phyloP scores from a whole-genome alignment of 768 basidiomycete genomes.

The Tylopilus rubrobrunneus region DNA sequence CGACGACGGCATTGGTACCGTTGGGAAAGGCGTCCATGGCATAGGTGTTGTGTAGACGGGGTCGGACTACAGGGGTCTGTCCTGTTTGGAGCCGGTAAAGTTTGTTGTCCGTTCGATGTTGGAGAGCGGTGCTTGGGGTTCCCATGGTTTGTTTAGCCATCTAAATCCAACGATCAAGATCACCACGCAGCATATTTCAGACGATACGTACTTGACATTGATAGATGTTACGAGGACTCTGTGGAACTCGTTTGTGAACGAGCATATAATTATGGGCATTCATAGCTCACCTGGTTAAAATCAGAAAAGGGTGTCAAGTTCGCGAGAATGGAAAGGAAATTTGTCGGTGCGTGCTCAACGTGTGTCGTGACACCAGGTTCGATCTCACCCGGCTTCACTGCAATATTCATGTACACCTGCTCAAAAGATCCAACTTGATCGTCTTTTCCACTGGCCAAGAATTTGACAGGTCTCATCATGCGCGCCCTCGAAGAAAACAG shows the following conservation, averaged over 20 bases:
- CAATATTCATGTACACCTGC: slow-evolving; percentile 99
- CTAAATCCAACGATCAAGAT: slow-evolving; percentile 38
- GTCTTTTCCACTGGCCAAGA: slow-evolving; percentile 75
- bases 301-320: slow-evolving; percentile 99
- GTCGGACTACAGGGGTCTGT: slow-evolving; percentile 93
- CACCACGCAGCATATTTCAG: background rate
- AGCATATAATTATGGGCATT: background rate
- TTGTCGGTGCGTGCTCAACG: slow-evolving; percentile 91
- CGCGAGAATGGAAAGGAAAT: slow-evolving; percentile 93
- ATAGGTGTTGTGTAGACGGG: slow-evolving; percentile 86
- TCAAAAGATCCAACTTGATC: slow-evolving; percentile 97
- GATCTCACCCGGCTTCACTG: slow-evolving; percentile 85
- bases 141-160: slow-evolving; percentile 99
- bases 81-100: slow-evolving; percentile 94
- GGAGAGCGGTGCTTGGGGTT: slow-evolving; percentile 88
- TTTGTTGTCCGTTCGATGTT: slow-evolving; percentile 96
- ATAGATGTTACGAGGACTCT: slow-evolving; percentile 90
- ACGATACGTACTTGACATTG: slow-evolving; percentile 72
- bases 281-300: slow-evolving; percentile 83
- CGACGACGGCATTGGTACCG: slow-evolving; percentile 96
- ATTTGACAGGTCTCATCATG: slow-evolving; percentile 99
- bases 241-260: slow-evolving; percentile 1
- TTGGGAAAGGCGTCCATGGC: slow-evolving; percentile 99
- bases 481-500: slow-evolving; percentile 82
- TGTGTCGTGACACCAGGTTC: slow-evolving; percentile 75